phyloP scores from a whole-genome alignment of 495 filamentous ascomycete genomes.

The Tuber aestivum region DNA sequence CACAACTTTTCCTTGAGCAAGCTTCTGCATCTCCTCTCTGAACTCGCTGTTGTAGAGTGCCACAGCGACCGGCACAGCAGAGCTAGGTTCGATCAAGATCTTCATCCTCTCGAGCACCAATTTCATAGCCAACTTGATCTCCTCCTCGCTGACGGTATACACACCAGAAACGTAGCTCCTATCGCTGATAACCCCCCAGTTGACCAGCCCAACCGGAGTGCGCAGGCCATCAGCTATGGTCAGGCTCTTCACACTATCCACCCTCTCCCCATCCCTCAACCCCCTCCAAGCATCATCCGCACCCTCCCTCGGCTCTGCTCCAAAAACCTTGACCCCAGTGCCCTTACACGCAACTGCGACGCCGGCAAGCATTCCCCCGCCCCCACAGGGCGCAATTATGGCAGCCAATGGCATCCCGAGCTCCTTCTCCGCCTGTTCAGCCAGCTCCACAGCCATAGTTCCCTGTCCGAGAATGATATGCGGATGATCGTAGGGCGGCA shows the following conservation, averaged over 20 bases:
- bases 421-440: constrained; percentile 59
- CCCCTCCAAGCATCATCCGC: constrained; percentile 76
- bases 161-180: constrained; percentile 62
- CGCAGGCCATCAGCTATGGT: constrained; percentile 89
- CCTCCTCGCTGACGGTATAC: constrained; percentile 70
- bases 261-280: constrained; percentile 55
- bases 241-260: constrained; percentile 61
- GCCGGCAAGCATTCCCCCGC: constrained; percentile 82
- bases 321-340: constrained; percentile 67
- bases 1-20: constrained; percentile 38
- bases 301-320: constrained; percentile 82
- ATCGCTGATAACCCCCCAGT: constrained; percentile 78
- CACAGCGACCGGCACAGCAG: constrained; percentile 77
- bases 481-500: constrained; percentile 88
- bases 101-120: constrained; percentile 87
- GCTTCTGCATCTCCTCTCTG: constrained; percentile 48
- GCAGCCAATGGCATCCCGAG: constrained; percentile 57
- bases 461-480: constrained; percentile 89
- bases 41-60: constrained; percentile 83
- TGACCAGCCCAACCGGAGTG: constrained; percentile 70
- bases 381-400: constrained; percentile 79
- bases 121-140: constrained; percentile 71
- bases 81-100: constrained; percentile 83
- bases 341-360: constrained; percentile 67
- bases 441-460: constrained; percentile 77